A percentile compares a stretch with the other conserved stretches of the same genome.
phyloP scores from a whole-genome alignment of 1,284 basidiomycete species.

The Sporisorium reilianum region DNA sequence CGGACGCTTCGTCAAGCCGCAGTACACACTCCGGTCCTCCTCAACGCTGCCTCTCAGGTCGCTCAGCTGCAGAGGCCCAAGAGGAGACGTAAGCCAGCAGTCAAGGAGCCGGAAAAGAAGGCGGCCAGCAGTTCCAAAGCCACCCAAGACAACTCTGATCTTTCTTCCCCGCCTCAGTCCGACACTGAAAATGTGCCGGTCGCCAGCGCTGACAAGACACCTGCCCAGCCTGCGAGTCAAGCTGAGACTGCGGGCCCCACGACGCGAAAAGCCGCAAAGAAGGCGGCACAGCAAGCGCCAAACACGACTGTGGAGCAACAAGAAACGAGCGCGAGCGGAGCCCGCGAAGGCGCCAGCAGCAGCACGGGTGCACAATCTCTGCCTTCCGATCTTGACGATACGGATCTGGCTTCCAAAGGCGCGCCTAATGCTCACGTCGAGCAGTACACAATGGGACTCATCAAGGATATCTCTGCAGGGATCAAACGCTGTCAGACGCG shows the following conservation, averaged over 20 bases:
- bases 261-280: not conserved
- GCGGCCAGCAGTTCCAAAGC: no score
- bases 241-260: not conserved
- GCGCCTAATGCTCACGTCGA: not conserved
- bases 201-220: not conserved
- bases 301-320: not conserved
- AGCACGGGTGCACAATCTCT: no score
- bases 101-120: not conserved
- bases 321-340: not conserved
- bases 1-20: not conserved
- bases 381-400: not conserved
- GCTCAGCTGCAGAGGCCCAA: not conserved
- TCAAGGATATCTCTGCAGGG: conserved; percentile 7
- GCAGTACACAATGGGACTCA: conserved; percentile 1
- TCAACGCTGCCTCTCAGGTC: not conserved
- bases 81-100: not conserved
- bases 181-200: not conserved
- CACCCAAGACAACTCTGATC: not conserved
- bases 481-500: conserved; percentile 9
- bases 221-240: not conserved
- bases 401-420: not conserved
- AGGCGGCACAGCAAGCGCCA: not conserved
- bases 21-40: not conserved
- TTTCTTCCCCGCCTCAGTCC: not conserved
- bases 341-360: not conserved